Evolutionary conservation across 306 rosid species (phyloP).

Genomic region (Datisca glomerata): DNA sequence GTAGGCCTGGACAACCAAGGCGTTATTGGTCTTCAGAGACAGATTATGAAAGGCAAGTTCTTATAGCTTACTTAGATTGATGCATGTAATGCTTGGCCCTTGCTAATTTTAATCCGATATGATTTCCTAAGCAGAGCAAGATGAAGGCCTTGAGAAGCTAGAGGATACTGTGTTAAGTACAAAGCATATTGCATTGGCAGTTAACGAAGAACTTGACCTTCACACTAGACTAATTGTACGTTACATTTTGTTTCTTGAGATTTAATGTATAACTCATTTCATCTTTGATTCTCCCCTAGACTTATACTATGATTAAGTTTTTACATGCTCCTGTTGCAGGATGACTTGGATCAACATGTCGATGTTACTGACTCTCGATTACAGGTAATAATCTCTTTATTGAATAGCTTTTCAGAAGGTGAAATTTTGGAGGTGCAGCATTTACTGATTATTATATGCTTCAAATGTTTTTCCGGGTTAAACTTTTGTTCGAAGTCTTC

Average conservation of each 20-base stretch:
- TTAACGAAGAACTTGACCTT: constrained; percentile 83
- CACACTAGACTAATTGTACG: constrained; percentile 92
- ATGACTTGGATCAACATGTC: constrained; percentile 90
- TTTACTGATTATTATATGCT: background rate
- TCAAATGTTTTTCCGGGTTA: background rate
- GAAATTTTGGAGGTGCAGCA: too few species aligned
- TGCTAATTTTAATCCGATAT: too few species aligned
- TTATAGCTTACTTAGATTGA: constrained; percentile 16
- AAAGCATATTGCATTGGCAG: constrained; percentile 97
- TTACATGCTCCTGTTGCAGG: constrained; percentile 42
- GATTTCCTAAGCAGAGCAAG: constrained; percentile 69
- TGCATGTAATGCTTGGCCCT: too few species aligned
- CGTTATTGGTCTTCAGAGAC: constrained; percentile 79
- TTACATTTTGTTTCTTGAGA: background rate
- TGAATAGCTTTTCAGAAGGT: too few species aligned
- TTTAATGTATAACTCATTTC: constrained; percentile 6
- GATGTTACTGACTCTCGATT: constrained; percentile 83
- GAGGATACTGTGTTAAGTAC: constrained; percentile 90
- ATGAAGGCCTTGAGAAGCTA: constrained; percentile 87
- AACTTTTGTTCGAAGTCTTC: too few species aligned
- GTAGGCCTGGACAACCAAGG: constrained; percentile 79
- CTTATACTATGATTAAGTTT: too few species aligned
- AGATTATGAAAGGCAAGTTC: constrained; percentile 66
- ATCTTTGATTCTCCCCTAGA: background rate
- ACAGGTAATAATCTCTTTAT: constrained; percentile 48